These are phyloP conservation scores for Neospermospora avenae DNA, from an alignment of 2,329 filamentous ascomycete species.

Conservation along the genomic window DNA sequence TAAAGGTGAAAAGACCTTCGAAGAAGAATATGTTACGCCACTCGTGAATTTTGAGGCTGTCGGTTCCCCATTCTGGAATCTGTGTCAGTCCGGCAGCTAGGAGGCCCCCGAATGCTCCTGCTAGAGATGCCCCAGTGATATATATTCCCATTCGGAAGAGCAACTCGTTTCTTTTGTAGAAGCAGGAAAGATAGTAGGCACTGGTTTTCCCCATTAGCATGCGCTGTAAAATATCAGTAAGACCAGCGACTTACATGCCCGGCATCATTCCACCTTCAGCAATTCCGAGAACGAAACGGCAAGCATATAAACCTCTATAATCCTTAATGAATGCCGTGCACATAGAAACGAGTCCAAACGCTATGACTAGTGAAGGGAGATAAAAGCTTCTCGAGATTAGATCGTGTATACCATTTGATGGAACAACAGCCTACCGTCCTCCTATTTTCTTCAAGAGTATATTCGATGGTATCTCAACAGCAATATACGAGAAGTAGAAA, in stretches of 20 bases:
- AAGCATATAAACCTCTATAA: slow-evolving; percentile 41
- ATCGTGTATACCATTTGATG: slow-evolving; percentile 35
- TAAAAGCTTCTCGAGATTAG: slow-evolving; percentile 36
- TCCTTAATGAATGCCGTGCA: slow-evolving; percentile 44
- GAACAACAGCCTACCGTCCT: slow-evolving; percentile 26
- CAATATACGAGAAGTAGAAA: slow-evolving; percentile 61
- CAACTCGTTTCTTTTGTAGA: slow-evolving; percentile 64
- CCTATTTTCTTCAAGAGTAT: slow-evolving; percentile 26
- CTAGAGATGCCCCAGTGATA: slow-evolving; percentile 76
- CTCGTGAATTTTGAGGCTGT: slow-evolving; percentile 61
- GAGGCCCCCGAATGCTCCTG: slow-evolving; percentile 79
- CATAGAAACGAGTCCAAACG: slow-evolving; percentile 45
- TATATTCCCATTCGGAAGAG: slow-evolving; percentile 83
- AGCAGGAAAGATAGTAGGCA: slow-evolving; percentile 57
- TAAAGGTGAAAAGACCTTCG: slow-evolving; percentile 38
- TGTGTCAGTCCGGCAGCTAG: slow-evolving; percentile 43
- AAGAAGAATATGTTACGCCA: slow-evolving; percentile 72
- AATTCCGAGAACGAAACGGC: slow-evolving; percentile 47
- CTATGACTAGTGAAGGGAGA: slow-evolving; percentile 40
- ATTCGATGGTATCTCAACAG: slow-evolving; percentile 52
- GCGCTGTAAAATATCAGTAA: neutral
- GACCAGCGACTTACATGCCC: slow-evolving; percentile 3
- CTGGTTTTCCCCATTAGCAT: neutral
- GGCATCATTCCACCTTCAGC: slow-evolving; percentile 51
- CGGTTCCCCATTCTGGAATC: slow-evolving; percentile 13